Percentiles rank a stretch among this genome's conserved stretches.
phyloP scores from a whole-genome alignment of 768 basidiomycete genomes.

The Collybia mongolica region DNA sequence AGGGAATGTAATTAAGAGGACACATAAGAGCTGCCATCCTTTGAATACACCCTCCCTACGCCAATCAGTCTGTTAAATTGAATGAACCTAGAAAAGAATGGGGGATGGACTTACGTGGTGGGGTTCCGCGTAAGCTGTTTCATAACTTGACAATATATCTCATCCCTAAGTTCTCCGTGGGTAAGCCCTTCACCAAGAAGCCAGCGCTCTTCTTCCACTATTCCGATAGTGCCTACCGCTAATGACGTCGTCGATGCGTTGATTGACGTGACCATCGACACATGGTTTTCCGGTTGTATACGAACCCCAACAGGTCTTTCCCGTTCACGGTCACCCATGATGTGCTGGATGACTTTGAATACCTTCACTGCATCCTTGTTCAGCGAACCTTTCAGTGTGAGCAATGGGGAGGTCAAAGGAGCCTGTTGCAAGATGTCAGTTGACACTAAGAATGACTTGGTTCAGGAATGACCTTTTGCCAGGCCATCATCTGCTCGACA shows the following conservation, averaged over 20 bases:
- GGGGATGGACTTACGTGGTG: constrained; percentile 53
- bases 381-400: constrained; percentile 63
- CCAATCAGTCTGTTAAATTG: neutral
- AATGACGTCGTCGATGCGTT: constrained; percentile 49
- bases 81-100: too few relatives aligned
- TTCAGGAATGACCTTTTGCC: constrained; percentile 67
- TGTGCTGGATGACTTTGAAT: constrained; percentile 88
- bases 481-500: constrained; percentile 84
- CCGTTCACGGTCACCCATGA: constrained; percentile 91
- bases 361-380: constrained; percentile 78
- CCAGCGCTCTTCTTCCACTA: constrained; percentile 88
- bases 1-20: constrained; percentile 87
- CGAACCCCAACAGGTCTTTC: constrained; percentile 58
- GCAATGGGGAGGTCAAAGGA: constrained; percentile 71
- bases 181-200: constrained; percentile 75
- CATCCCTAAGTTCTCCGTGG: constrained; percentile 86
- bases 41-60: constrained; percentile 80
- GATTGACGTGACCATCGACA: constrained; percentile 41
- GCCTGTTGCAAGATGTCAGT: constrained; percentile 30
- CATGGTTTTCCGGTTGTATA: constrained; percentile 38
- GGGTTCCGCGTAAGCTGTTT: constrained; percentile 89
- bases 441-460: neutral
- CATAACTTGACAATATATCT: constrained; percentile 91
- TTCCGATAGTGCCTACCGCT: constrained; percentile 28
- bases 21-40: constrained; percentile 92